Percentiles rank a stretch among this genome's conserved stretches.
Evolutionary conservation across 1,284 basidiomycete genomes (phyloP).

Genomic region (Trichosporon faecale): DNA sequence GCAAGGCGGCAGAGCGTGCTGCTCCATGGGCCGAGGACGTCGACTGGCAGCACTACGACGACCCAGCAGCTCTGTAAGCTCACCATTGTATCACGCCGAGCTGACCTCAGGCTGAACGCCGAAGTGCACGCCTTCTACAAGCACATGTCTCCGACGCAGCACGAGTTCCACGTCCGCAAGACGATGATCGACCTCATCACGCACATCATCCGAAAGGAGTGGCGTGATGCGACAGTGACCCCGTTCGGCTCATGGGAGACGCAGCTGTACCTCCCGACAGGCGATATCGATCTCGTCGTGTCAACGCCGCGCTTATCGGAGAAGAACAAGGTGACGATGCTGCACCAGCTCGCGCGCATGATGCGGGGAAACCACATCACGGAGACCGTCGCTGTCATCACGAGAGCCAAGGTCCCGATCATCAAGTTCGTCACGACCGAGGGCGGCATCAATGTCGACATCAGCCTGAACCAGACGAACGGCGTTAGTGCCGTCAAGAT

Average conservation of each 20-base stretch:
- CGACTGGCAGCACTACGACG: conserved; percentile 71
- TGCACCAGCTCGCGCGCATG: conserved; percentile 53
- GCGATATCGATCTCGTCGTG: conserved; percentile 63
- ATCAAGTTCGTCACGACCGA: conserved; percentile 81
- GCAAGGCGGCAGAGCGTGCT: conserved; percentile 60
- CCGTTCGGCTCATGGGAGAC: conserved; percentile 95
- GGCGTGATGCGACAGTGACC: conserved; percentile 75
- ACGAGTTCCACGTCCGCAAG: conserved; percentile 78
- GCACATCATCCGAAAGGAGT: conserved; percentile 62
- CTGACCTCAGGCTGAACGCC: conserved; percentile 63
- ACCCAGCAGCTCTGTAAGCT: conserved; percentile 74
- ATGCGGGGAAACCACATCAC: conserved; percentile 56
- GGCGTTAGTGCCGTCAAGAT: conserved; percentile 78
- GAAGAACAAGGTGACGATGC: conserved; percentile 45
- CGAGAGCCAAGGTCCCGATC: conserved; percentile 87
- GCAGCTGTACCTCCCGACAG: conserved; percentile 86
- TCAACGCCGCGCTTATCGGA: conserved; percentile 47
- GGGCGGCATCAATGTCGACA: conserved; percentile 73
- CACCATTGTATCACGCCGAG: neutral
- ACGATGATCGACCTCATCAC: conserved; percentile 73
- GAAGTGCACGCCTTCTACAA: conserved; percentile 81
- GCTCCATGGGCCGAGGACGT: conserved; percentile 78
- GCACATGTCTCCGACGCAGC: conserved; percentile 81
- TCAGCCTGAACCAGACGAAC: conserved; percentile 83
- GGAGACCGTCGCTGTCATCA: conserved; percentile 71